phyloP scores from a whole-genome alignment of 768 basidiomycete species.

The Boletellus sp. region DNA sequence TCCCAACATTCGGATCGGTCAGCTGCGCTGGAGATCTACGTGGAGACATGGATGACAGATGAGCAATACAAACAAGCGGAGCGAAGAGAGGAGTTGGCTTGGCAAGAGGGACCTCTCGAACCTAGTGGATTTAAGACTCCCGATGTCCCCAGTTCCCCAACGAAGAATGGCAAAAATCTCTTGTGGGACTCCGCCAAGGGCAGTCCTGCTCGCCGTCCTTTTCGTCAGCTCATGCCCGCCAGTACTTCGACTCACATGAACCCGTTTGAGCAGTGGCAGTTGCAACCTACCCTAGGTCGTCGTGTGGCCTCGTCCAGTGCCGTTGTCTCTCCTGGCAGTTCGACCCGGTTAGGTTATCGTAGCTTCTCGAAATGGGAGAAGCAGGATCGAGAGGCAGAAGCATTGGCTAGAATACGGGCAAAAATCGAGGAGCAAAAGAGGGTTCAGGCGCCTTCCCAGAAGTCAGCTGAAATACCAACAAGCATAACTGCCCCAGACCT shows the following conservation, averaged over 20 bases:
- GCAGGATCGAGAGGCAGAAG: conserved; percentile 77
- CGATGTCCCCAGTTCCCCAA: conserved; percentile 37
- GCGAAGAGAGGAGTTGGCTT: conserved; percentile 54
- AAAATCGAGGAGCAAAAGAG: conserved; percentile 45
- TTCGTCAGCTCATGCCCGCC: conserved; percentile 46
- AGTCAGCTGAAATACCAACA: conserved; percentile 30
- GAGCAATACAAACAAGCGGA: conserved; percentile 68
- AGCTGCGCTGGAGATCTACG: conserved; percentile 63
- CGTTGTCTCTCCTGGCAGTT: conserved; percentile 44
- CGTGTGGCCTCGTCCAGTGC: conserved; percentile 40
- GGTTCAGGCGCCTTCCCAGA: conserved; percentile 34
- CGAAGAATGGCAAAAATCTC: conserved; percentile 57
- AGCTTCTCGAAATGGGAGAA: conserved; percentile 82
- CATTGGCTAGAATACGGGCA: conserved; percentile 67
- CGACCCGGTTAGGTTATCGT: conserved; percentile 43
- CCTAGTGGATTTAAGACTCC: conserved; percentile 43
- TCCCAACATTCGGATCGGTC: conserved; percentile 74
- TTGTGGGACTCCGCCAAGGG: conserved; percentile 61
- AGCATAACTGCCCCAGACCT: conserved; percentile 24
- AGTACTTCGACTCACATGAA: conserved; percentile 45
- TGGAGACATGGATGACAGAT: conserved; percentile 79
- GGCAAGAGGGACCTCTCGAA: conserved; percentile 57
- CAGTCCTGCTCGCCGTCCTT: conserved; percentile 40
- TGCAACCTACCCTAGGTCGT: conserved; percentile 37
- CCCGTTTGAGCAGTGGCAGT: conserved; percentile 41